Percentiles rank a stretch among this genome's conserved stretches.
Conservation (phyloP, 306 rosid genomes). For the Pueraria montana region DNA sequence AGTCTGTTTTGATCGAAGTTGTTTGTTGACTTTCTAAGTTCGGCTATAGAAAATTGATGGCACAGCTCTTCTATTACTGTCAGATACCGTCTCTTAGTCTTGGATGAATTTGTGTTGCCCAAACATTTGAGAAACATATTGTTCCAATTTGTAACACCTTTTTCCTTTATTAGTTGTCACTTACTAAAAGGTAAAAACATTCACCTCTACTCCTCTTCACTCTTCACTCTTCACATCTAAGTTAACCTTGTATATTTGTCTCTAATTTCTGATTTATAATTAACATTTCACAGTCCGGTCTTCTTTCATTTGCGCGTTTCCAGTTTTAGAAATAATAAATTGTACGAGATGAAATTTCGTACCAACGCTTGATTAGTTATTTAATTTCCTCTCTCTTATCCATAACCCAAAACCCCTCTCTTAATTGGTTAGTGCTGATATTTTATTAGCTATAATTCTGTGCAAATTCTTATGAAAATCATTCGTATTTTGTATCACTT, state of each 20-base stretch:
- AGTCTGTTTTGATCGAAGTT: not conserved
- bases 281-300: not conserved
- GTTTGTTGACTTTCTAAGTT: not conserved
- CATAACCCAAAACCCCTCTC: not conserved
- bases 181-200: not conserved
- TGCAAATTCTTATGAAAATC: not conserved
- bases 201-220: not conserved
- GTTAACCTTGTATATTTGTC: not conserved
- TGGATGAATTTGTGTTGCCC: not conserved
- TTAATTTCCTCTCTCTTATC: not conserved
- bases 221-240: not conserved
- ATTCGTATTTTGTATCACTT: not conserved
- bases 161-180: not conserved
- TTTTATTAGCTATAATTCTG: not conserved
- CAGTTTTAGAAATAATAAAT: not conserved
- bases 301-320: slow-evolving; percentile 1
- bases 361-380: not conserved
- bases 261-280: not conserved
- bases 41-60: not conserved
- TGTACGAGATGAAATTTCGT: not conserved
- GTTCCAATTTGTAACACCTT: not conserved
- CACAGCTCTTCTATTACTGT: not conserved
- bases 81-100: not conserved
- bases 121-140: not conserved
- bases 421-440: not conserved